Evolutionary conservation across 805 yeast genomes (phyloP).

Genomic region (Kurtzmaniella cleridarum): DNA sequence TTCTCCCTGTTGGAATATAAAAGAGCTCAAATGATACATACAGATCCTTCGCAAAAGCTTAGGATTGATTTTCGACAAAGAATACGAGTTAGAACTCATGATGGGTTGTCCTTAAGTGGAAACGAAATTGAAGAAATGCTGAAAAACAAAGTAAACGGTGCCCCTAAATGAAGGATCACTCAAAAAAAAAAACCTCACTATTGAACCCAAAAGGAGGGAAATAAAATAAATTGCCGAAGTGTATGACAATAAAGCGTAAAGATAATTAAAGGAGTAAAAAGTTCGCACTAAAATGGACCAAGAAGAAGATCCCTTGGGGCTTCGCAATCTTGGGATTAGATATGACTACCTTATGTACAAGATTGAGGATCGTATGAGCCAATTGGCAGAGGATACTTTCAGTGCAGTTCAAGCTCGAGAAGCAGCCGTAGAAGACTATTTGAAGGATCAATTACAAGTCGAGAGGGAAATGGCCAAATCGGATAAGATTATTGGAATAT

Average conservation of each 20-base stretch:
- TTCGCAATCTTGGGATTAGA: constrained; percentile 52
- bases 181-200: background rate
- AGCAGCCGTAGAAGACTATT: constrained; percentile 17
- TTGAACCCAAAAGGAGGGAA: background rate
- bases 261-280: background rate
- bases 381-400: constrained; percentile 38
- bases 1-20: too few relatives aligned
- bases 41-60: constrained; percentile 40
- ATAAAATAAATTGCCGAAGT: background rate
- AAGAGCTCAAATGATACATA: constrained; percentile 20
- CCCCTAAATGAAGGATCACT: too few relatives aligned
- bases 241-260: background rate
- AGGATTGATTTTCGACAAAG: constrained; percentile 42
- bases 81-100: constrained; percentile 22
- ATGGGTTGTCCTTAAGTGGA: constrained; percentile 9
- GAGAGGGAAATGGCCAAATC: constrained; percentile 36
- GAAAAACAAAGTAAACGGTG: background rate
- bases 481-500: constrained; percentile 34
- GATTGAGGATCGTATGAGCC: constrained; percentile 51
- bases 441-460: constrained; percentile 20
- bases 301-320: constrained; percentile 55
- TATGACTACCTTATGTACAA: constrained; percentile 63
- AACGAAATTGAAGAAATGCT: background rate
- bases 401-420: constrained; percentile 28
- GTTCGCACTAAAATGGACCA: background rate